Conservation (phyloP, 2,329 filamentous ascomycete species). For the Phialophora tarda region DNA sequence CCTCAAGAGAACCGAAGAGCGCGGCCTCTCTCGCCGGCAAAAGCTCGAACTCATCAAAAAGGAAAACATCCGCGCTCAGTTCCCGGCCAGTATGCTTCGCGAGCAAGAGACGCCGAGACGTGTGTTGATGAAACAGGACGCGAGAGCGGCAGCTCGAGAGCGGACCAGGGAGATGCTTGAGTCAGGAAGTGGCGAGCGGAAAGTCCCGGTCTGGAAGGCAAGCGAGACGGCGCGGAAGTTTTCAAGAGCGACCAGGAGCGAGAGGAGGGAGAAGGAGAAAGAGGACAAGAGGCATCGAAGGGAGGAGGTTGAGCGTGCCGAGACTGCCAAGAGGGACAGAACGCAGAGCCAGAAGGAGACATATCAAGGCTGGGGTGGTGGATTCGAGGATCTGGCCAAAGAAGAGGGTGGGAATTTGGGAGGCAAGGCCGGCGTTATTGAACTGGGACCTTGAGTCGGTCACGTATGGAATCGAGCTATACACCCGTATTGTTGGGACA, state of each 20-base stretch:
- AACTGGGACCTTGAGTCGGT: slow-evolving; percentile 11
- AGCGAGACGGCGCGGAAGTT: not conserved
- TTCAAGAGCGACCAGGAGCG: not conserved
- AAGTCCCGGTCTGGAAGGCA: slow-evolving; percentile 5
- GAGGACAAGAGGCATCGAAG: not conserved
- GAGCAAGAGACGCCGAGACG: not conserved
- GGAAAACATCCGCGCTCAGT: slow-evolving; percentile 27
- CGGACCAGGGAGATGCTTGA: not conserved
- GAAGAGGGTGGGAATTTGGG: not conserved
- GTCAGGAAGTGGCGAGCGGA: not conserved
- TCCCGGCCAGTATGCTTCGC: slow-evolving; percentile 27
- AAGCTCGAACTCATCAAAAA: slow-evolving; percentile 30
- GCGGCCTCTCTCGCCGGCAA: slow-evolving; percentile 29
- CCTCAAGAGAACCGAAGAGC: slow-evolving; percentile 16
- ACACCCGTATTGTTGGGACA: not conserved
- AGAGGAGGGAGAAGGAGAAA: slow-evolving; percentile 5
- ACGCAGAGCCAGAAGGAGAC: slow-evolving; percentile 4
- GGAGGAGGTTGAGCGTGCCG: slow-evolving; percentile 1
- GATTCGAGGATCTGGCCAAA: slow-evolving; percentile 22
- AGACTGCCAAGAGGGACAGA: not conserved
- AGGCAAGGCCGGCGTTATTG: slow-evolving; percentile 12
- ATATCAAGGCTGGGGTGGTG: slow-evolving; percentile 29
- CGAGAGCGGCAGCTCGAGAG: not conserved
- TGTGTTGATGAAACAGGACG: not conserved
- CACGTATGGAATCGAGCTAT: not conserved